Base-by-base conservation (phyloP, 1,284 basidiomycete species). In the Ceratobasidium sp. region DNA sequence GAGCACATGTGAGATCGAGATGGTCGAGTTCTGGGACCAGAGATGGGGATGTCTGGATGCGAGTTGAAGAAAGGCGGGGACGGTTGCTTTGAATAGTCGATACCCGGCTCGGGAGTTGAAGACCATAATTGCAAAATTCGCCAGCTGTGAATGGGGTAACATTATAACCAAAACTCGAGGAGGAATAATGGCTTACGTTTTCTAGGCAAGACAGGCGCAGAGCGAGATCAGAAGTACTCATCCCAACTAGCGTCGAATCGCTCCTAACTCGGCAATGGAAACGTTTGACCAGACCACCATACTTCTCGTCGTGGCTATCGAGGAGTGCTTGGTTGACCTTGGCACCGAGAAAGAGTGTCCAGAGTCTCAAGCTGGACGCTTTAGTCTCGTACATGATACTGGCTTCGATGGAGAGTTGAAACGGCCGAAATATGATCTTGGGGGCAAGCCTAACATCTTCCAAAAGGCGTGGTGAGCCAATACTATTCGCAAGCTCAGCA, bases 261-360 rank as follows among this genome's bases (percentile, higher is more conserved):
- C 10, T 16, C 16, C 50, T 38, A 14, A 71, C 48, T 7, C 41
- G 69, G 3, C n/a, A 10, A 35, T 71, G 55, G 23, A 71, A 60
- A 16, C 35, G n/a, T 14, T 59, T 38, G 16, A 71, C 27, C 14
- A 54, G 27, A 2, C 20, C 38, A 12, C 52, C 38, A 41, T 55
- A 59, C 4, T 46, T 60, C 41, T 71, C 38, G 8, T 57, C 8
- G 5, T 23, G 55, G 20, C 55, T 55, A 57, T 46, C 35, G 12
- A 54, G 33, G 6, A 46, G 35, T 2, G 54, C 38, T 27, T 71
- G 54, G 5, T 23, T 20, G 20, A 71, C 41, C 27, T 60, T 57
- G 57, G 69, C 69, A 18, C 52, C 55, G 23, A 71, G 35, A 35
- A 46, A 71, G n/a, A 71, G 20, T 12, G 69, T 7, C 69, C 69